Percentiles rank a stretch among this genome's conserved stretches.
These are phyloP conservation scores for Fraxinus sp. DNA, from an alignment of 305 asterid species.

Conservation along the genomic window DNA sequence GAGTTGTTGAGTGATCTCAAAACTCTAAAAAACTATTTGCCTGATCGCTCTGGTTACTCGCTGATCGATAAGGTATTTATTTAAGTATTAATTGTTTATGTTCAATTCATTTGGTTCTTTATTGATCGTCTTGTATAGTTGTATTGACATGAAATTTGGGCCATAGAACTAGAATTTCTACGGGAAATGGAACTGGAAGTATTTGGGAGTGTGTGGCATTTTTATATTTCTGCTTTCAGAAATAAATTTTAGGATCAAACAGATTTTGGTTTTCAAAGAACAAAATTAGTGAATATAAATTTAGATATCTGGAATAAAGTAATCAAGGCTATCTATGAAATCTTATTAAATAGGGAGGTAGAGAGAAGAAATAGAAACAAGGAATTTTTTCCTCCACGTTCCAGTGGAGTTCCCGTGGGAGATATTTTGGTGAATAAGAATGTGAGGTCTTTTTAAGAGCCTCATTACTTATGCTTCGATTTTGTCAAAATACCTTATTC, in stretches of 20 bases:
- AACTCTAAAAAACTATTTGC: not conserved
- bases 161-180: not conserved
- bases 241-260: not conserved
- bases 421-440: not conserved
- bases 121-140: not conserved
- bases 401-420: not conserved
- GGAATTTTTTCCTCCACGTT: not conserved
- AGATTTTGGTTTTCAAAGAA: not conserved
- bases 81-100: not conserved
- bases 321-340: not conserved
- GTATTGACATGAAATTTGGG: not conserved
- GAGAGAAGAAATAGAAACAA: not conserved
- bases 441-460: not conserved
- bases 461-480: not conserved
- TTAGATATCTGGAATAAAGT: not conserved
- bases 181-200: not conserved
- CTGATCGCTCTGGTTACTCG: not conserved
- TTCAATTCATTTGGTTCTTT: not conserved
- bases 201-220: not conserved
- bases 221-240: not conserved
- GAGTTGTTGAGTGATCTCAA: not conserved
- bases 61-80: not conserved
- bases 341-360: not conserved
- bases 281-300: not conserved
- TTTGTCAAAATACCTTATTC: not conserved